Evolutionary conservation across 2,329 filamentous ascomycete genomes (phyloP).

Genomic region (Hortaea werneckii): DNA sequence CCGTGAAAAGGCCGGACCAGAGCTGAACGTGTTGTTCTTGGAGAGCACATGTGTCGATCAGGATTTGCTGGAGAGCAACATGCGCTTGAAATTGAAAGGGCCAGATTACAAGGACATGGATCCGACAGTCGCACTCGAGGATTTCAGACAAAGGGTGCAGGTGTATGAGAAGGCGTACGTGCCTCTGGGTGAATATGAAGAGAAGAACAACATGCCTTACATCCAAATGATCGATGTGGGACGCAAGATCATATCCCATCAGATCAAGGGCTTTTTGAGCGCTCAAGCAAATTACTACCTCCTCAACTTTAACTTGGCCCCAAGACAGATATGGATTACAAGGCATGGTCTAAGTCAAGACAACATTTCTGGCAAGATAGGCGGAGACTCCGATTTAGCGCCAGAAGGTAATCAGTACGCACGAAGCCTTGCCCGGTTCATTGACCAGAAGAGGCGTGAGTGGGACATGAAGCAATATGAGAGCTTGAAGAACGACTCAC

Average conservation of each 20-base stretch:
- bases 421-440: conserved; percentile 68
- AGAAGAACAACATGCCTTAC: conserved; percentile 82
- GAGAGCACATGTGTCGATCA: conserved; percentile 88
- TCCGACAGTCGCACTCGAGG: conserved; percentile 68
- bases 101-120: conserved; percentile 96
- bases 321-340: conserved; percentile 96
- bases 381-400: conserved; percentile 78
- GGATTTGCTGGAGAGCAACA: conserved; percentile 81
- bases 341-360: conserved; percentile 85
- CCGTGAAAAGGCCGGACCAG: conserved; percentile 68
- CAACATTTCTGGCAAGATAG: conserved; percentile 79
- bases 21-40: conserved; percentile 84
- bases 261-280: conserved; percentile 83
- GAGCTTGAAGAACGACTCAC: conserved; percentile 62
- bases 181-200: conserved; percentile 67
- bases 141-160: conserved; percentile 86
- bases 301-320: conserved; percentile 91
- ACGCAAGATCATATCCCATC: conserved; percentile 82
- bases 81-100: conserved; percentile 90
- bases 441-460: conserved; percentile 65
- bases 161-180: conserved; percentile 94
- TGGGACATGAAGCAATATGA: conserved; percentile 78
- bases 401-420: conserved; percentile 72
- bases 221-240: conserved; percentile 98
- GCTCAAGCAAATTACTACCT: conserved; percentile 90